A percentile compares a stretch with the other conserved stretches of the same genome.
Conservation (phyloP, 2,329 filamentous ascomycete genomes). For the Pezicula neosporulosa region DNA sequence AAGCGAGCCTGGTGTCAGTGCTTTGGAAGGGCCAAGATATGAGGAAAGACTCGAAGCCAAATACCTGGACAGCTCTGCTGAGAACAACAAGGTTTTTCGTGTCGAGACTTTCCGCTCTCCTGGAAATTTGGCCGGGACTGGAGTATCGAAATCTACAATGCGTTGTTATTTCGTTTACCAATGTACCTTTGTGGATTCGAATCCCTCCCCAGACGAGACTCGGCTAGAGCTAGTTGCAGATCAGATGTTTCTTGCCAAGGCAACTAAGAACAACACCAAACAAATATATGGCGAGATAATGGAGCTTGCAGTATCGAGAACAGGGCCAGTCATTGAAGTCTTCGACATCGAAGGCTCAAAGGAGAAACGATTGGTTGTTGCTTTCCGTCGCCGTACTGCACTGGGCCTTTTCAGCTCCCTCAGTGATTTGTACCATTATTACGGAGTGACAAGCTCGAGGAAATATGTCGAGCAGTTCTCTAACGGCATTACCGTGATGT, state of each 20-base stretch:
- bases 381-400: constrained; percentile 90
- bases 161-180: constrained; percentile 99
- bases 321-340: constrained; percentile 94
- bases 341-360: constrained; percentile 90
- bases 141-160: constrained; percentile 72
- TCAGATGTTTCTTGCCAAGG: constrained; percentile 91
- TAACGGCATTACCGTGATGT: constrained; percentile 97
- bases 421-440: constrained; percentile 97
- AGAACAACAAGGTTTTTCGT: constrained; percentile 72
- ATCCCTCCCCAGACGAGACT: constrained; percentile 75
- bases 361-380: constrained; percentile 92
- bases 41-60: constrained; percentile 93
- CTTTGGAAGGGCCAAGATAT: constrained; percentile 78
- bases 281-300: constrained; percentile 95
- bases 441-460: constrained; percentile 87
- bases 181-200: constrained; percentile 79
- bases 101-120: constrained; percentile 97
- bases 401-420: constrained; percentile 92
- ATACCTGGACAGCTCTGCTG: constrained; percentile 78
- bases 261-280: constrained; percentile 95
- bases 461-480: constrained; percentile 99
- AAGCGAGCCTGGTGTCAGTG: constrained; percentile 79
- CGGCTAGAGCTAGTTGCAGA: constrained; percentile 90
- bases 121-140: constrained; percentile 66
- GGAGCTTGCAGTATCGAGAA: constrained; percentile 75